These are phyloP conservation scores for Monilinia polystroma DNA, from an alignment of 2,329 filamentous ascomycete genomes.

Conservation along the genomic window DNA sequence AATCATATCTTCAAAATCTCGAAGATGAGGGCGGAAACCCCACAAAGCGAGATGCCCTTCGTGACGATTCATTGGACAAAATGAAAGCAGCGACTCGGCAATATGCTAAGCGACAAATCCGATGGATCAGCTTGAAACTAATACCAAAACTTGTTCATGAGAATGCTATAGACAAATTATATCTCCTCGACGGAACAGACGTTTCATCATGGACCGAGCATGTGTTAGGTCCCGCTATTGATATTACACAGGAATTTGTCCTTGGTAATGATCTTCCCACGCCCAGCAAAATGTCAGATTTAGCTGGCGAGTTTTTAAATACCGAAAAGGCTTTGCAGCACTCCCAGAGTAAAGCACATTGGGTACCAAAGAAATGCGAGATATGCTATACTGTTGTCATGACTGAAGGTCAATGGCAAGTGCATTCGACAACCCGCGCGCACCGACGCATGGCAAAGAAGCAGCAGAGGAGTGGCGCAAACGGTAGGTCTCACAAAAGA, in stretches of 20 bases:
- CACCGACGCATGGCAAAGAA: slow-evolving; percentile 42
- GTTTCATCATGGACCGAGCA: slow-evolving; percentile 57
- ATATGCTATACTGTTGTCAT: slow-evolving; percentile 65
- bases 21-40: slow-evolving; percentile 36
- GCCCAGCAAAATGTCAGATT: slow-evolving; percentile 56
- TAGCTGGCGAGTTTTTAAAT: slow-evolving; percentile 56
- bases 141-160: slow-evolving; percentile 63
- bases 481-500: slow-evolving; percentile 11
- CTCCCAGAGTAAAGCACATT: slow-evolving; percentile 45
- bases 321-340: slow-evolving; percentile 49
- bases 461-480: background rate
- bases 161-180: slow-evolving; percentile 59
- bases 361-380: slow-evolving; percentile 63
- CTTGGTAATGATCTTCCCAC: slow-evolving; percentile 45
- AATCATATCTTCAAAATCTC: slow-evolving; percentile 62
- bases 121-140: slow-evolving; percentile 85
- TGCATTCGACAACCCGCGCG: slow-evolving; percentile 47
- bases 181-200: slow-evolving; percentile 78
- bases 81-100: slow-evolving; percentile 82
- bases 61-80: slow-evolving; percentile 62
- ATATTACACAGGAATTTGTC: slow-evolving; percentile 64
- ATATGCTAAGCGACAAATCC: slow-evolving; percentile 80
- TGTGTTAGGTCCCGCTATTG: slow-evolving; percentile 65
- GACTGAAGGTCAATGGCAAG: slow-evolving; percentile 53
- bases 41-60: slow-evolving; percentile 54